A percentile compares a stretch with the other conserved stretches of the same genome.
Evolutionary conservation across 2,329 filamentous ascomycete genomes (phyloP).

Genomic region (Alternaria dauci): DNA sequence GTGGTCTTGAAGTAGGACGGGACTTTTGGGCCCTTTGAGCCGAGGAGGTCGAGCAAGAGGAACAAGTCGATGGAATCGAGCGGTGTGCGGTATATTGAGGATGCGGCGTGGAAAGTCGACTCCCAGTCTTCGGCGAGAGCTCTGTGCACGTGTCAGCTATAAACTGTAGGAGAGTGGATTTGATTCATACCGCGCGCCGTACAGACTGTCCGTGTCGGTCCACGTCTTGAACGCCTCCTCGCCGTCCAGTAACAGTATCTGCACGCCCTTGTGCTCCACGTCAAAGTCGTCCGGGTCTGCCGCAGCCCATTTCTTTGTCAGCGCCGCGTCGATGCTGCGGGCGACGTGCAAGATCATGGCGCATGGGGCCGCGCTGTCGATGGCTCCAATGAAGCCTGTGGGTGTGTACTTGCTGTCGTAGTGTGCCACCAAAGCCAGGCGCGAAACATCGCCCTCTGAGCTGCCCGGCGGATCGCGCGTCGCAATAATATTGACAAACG

Average conservation of each 20-base stretch:
- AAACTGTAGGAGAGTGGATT: too few species aligned
- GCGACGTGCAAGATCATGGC: conserved; percentile 92
- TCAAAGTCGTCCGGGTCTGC: conserved; percentile 54
- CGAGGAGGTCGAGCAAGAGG: conserved; percentile 87
- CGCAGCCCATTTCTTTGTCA: conserved; percentile 86
- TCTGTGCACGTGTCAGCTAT: conserved; percentile 33
- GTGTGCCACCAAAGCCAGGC: conserved; percentile 89
- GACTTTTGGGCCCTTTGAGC: conserved; percentile 71
- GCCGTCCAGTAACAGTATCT: conserved; percentile 90
- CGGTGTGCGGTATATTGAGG: conserved; percentile 76
- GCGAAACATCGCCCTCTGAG: conserved; percentile 74
- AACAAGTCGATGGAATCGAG: conserved; percentile 87
- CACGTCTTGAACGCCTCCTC: conserved; percentile 90
- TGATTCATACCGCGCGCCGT: conserved; percentile 75
- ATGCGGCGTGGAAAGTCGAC: conserved; percentile 69
- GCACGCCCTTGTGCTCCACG: conserved; percentile 81
- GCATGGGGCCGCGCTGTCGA: conserved; percentile 91
- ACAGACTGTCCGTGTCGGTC: conserved; percentile 84
- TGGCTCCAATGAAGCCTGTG: conserved; percentile 89
- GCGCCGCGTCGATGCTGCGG: conserved; percentile 77
- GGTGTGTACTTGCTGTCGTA: conserved; percentile 89
- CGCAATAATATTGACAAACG: conserved; percentile 88
- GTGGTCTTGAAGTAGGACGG: conserved; percentile 91
- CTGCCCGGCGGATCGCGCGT: conserved; percentile 90
- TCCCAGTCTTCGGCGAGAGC: conserved; percentile 88